These are phyloP conservation scores for Colletotrichum sp. DNA, from an alignment of 2,329 filamentous ascomycete genomes.

Conservation along the genomic window DNA sequence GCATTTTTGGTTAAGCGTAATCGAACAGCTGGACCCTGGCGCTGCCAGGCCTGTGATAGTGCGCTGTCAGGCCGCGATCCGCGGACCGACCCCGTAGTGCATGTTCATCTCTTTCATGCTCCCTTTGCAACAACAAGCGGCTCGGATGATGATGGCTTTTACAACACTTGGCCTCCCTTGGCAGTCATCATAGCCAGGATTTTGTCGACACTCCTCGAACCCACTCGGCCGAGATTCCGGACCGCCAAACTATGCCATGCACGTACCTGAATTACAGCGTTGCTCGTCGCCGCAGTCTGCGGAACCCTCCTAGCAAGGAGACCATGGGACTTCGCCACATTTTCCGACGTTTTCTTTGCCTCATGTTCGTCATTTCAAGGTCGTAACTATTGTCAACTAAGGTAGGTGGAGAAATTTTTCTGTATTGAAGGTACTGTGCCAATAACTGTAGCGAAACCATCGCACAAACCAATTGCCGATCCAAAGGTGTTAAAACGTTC, in stretches of 20 bases:
- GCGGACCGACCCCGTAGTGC: neutral
- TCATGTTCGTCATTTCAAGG: too few relatives aligned
- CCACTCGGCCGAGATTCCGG: neutral
- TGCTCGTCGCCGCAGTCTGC: too few relatives aligned
- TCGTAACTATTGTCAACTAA: too few relatives aligned
- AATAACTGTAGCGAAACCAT: too few relatives aligned
- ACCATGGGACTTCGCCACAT: too few relatives aligned
- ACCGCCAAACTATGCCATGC: neutral
- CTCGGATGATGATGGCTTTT: neutral
- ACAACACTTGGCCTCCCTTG: neutral
- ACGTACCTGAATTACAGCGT: neutral
- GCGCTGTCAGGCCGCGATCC: neutral
- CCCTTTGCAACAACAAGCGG: neutral
- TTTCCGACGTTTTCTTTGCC: too few relatives aligned
- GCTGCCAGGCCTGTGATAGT: neutral
- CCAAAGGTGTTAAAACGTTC: too few relatives aligned
- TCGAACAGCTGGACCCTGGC: neutral
- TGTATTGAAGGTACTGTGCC: too few relatives aligned
- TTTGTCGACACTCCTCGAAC: neutral
- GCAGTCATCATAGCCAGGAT: neutral
- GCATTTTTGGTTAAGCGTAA: neutral
- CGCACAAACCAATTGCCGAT: too few relatives aligned
- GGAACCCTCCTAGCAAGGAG: too few relatives aligned
- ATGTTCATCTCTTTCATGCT: neutral
- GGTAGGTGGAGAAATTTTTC: too few relatives aligned